Evolutionary conservation across 768 basidiomycete species (phyloP), one percentile per base, ranked within the genome.

Genomic region (Kwoniella bestiolae): DNA sequence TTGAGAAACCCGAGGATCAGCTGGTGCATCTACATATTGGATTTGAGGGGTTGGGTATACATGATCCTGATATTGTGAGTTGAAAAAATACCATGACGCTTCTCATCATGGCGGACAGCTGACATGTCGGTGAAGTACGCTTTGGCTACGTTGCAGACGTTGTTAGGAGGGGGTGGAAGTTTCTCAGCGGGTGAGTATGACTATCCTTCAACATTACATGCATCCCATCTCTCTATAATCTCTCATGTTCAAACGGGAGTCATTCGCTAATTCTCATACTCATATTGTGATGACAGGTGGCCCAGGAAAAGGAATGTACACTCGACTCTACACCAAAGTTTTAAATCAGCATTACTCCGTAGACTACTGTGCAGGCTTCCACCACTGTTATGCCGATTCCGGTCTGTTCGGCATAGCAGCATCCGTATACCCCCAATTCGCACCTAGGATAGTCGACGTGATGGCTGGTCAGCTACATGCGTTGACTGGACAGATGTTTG

Each of bases 241-340:
- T n/a, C n/a, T n/a, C n/a, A n/a, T n/a, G n/a, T n/a, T n/a, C n/a
- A n/a, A n/a, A n/a, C n/a, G n/a, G n/a, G n/a, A n/a, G n/a, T n/a
- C n/a, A n/a, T n/a, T n/a, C n/a, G n/a, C n/a, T n/a, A n/a, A n/a
- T n/a, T n/a, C n/a, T n/a, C n/a, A n/a, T n/a, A n/a, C 21, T 56
- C 23, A 25, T 50, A 9, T 12, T 44, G 0, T 18, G 25, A 16
- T 14, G 56, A 25, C 72, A 86, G 93, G 95, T 69, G 95, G 95
- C 3, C 95, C 95, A 2, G 95, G 95, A 16, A 98, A 98, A 83
- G 95, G 95, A 73, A 98, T 98, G 95, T 98, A 96, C 85, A 93
- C 94, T 34, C 89, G 95, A 26, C 83, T 97, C 29, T 97, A 98
- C 83, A 95, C 93, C 9, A 89, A 93, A 78, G 92, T 98, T 74